Evolutionary conservation across 2,329 filamentous ascomycete species (phyloP).

Genomic region (Endoconidiophora polonica): DNA sequence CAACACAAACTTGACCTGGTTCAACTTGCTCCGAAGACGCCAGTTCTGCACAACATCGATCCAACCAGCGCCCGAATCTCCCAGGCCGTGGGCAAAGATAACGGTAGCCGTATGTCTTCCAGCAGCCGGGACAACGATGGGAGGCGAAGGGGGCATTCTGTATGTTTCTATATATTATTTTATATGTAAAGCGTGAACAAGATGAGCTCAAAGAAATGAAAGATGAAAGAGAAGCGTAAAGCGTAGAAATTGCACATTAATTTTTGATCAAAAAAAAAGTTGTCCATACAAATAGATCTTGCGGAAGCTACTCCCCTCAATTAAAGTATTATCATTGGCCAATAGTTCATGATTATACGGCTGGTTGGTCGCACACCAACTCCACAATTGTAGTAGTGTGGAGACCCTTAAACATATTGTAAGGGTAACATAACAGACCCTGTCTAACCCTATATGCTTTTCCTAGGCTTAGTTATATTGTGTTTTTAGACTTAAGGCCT

Average conservation of each 20-base stretch:
- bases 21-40: constrained; percentile 61
- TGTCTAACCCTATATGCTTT: too few species aligned
- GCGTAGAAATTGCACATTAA: not conserved
- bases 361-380: too few species aligned
- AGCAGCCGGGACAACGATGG: constrained; percentile 58
- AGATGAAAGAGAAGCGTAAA: not conserved
- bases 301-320: too few species aligned
- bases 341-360: too few species aligned
- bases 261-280: not conserved
- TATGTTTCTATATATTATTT: not conserved
- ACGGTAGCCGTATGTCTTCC: constrained; percentile 83
- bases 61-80: constrained; percentile 70
- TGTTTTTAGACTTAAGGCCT: too few species aligned
- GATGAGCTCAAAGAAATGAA: not conserved
- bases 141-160: constrained; percentile 23
- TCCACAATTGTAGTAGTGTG: too few species aligned
- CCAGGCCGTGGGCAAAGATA: constrained; percentile 85
- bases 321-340: too few species aligned
- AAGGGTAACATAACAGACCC: too few species aligned
- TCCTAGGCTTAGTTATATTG: too few species aligned
- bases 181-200: not conserved
- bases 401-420: too few species aligned
- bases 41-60: constrained; percentile 73
- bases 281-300: too few species aligned
- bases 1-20: constrained; percentile 86